Evolutionary conservation across 2,329 filamentous ascomycete genomes (phyloP), one percentile per base, ranked within the genome.

Genomic region (Fusarium sp.): DNA sequence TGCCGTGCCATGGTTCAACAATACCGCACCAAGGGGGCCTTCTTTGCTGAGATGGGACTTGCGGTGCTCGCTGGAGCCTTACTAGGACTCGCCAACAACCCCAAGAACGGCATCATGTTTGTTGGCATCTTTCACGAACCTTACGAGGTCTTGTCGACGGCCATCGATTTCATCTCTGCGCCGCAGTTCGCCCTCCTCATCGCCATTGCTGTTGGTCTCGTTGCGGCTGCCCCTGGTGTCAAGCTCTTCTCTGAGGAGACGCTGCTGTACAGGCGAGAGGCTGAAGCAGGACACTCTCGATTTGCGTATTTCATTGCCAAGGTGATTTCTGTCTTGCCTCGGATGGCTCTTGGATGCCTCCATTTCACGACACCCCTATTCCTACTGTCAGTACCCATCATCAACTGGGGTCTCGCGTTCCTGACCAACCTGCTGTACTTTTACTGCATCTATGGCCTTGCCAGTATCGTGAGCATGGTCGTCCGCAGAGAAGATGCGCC

Each of bases 271-370:
- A 85, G 85, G 54, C 85, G 89, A 10, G 89, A 91, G 79, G 84
- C 88, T 5, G 87, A 88, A 48, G 86, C 88, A 0, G 89, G 89
- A 0, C 89, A 91, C 75, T 89, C 87, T 39, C 82, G 88, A 11
- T 80, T 85, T 24, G 87, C 89, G 0, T 91, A 91, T 78, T 91
- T 89, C 75, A 43, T 89, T 2, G 89, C 88, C 39, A 91, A 91
- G 78, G 83, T 87, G 3, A 3, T 89, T 0, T 86, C 85, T 0
- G 88, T 88, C 0, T 24, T 90, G 1, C 86, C 87, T 1, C 83
- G 89, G 4, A 88, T 90, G 81, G 74, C 83, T 0, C 77, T 90
- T 8, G 86, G 84, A 1, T 87, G 85, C 65, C 77, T 90, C 58
- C 89, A 91, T 77, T 90, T 91, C 79, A 86, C 88, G 1, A 85